Evolutionary conservation across 441 rosid genomes (phyloP).

Genomic region (Populus trichocarpa): DNA sequence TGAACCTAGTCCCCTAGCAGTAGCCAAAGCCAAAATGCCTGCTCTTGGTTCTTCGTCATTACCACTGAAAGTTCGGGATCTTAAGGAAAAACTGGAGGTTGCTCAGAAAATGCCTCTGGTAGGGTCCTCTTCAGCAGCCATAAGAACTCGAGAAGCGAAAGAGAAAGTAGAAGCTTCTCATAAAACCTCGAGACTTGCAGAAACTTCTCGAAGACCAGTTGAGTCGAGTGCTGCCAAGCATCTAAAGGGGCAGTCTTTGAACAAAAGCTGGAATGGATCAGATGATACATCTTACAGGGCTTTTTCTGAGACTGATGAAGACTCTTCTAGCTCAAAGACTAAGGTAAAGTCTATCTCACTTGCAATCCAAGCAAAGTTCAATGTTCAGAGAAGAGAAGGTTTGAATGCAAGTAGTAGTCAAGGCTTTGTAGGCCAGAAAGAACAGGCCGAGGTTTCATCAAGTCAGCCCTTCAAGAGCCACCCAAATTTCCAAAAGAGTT

Average conservation of each 20-base stretch:
- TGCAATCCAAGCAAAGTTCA: slow-evolving; percentile 87
- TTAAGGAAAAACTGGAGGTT: slow-evolving; percentile 67
- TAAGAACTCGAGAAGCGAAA: slow-evolving; percentile 44
- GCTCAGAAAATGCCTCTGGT: slow-evolving; percentile 42
- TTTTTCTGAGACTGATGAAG: slow-evolving; percentile 41
- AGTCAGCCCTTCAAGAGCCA: slow-evolving; percentile 58
- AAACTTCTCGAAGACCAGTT: slow-evolving; percentile 41
- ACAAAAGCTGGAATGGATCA: slow-evolving; percentile 68
- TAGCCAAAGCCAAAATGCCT: slow-evolving; percentile 48
- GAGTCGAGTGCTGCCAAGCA: slow-evolving; percentile 54
- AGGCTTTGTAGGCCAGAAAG: slow-evolving; percentile 40
- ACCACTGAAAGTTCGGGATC: slow-evolving; percentile 62
- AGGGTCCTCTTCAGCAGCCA: slow-evolving; percentile 37
- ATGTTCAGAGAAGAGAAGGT: slow-evolving; percentile 77
- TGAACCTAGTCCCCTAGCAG: slow-evolving; percentile 51
- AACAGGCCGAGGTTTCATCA: slow-evolving; percentile 47
- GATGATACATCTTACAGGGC: slow-evolving; percentile 36
- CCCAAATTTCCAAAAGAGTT: slow-evolving; percentile 43
- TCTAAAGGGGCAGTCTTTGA: slow-evolving; percentile 64
- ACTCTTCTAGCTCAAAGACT: slow-evolving; percentile 35
- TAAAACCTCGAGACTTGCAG: slow-evolving; percentile 42
- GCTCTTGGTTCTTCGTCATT: slow-evolving; percentile 55
- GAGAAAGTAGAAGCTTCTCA: slow-evolving; percentile 52
- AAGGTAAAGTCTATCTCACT: slow-evolving; percentile 77
- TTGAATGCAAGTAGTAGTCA: slow-evolving; percentile 44